Percentiles rank a stretch among this genome's conserved stretches.
Conservation (phyloP, 768 basidiomycete genomes). For the Thelephora ganbajun region DNA sequence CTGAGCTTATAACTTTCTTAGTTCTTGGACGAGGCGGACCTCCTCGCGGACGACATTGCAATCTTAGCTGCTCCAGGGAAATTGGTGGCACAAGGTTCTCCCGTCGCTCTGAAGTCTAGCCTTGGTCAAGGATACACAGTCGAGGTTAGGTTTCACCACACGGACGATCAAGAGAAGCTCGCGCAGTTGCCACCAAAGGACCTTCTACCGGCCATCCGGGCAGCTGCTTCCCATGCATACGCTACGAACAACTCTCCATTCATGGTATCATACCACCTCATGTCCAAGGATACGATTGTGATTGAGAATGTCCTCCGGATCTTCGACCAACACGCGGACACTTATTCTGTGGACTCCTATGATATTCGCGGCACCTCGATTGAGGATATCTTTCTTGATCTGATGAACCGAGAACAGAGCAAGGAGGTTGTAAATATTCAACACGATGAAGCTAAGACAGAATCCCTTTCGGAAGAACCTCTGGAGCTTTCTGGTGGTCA, state of each 20-base stretch:
- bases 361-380: constrained; percentile 64
- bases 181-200: constrained; percentile 12
- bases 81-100: constrained; percentile 58
- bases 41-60: constrained; percentile 63
- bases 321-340: constrained; percentile 30
- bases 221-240: constrained; percentile 31
- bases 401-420: constrained; percentile 35
- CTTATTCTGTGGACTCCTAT: constrained; percentile 33
- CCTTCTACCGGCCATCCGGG: constrained; percentile 28
- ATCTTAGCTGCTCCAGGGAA: constrained; percentile 66
- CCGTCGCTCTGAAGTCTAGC: constrained; percentile 57
- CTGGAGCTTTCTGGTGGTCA: constrained; percentile 38
- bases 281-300: constrained; percentile 37
- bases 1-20: constrained; percentile 12
- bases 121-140: constrained; percentile 64
- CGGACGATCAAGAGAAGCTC: constrained; percentile 17
- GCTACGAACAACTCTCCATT: constrained; percentile 27
- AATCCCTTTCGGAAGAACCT: constrained; percentile 1
- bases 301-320: constrained; percentile 44
- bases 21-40: constrained; percentile 72
- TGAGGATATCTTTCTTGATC: constrained; percentile 67
- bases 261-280: constrained; percentile 41
- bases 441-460: constrained; percentile 4
- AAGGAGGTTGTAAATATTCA: constrained; percentile 16
- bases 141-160: constrained; percentile 27